Evolutionary conservation across 1,284 basidiomycete genomes (phyloP), one percentile per base, ranked within the genome.

Genomic region (Puccinia hordei): DNA sequence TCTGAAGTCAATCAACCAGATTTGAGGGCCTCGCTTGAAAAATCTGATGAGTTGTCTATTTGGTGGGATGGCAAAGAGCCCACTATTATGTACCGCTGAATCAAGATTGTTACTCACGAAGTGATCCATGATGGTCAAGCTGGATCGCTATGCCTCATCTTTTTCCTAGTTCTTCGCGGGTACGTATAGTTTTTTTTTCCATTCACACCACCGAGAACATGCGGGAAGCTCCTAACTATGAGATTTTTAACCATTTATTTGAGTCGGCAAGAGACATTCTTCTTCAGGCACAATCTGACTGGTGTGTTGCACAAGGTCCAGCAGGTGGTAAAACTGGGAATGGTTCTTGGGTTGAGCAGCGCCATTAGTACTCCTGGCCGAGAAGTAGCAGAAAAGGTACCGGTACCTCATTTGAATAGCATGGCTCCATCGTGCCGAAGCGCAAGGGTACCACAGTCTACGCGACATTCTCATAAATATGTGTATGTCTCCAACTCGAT

Each of bases 1-100:
- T 63, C 59, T 35, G 30, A 55, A 27, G 59, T 38, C 33, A 63
- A 63, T 38, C 59, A 38, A 38, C 59, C 59, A 35, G 59, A 63
- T 63, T 63, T 33, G 30, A 63, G 38, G 59, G 22, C 3, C 27
- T 59, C 17, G 1, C 59, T 63, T 35, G 17, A 38, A 63, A 27
- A n/a, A 38, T 33, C 24, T 59, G 13, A 33, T 27, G 57, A 59
- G 57, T 15, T 19, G 17, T 61, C 3, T 33, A n/a, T 38, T 59
- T 59, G 13, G 2, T 59, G 9, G 57, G 33, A 35, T n/a, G 33
- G 59, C 15, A 63, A 63, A 38, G 17, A 63, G 30, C 38, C 59
- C 59, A 63, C 59, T 15, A n/a, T 38, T 19, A 33, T 24, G n/a
- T n/a, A n/a, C 33, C 17, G 33, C n/a, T 63, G 5, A 15, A 19